These are phyloP conservation scores for Wickerhamomyces bovis DNA, from an alignment of 805 yeast genomes.

Conservation along the genomic window DNA sequence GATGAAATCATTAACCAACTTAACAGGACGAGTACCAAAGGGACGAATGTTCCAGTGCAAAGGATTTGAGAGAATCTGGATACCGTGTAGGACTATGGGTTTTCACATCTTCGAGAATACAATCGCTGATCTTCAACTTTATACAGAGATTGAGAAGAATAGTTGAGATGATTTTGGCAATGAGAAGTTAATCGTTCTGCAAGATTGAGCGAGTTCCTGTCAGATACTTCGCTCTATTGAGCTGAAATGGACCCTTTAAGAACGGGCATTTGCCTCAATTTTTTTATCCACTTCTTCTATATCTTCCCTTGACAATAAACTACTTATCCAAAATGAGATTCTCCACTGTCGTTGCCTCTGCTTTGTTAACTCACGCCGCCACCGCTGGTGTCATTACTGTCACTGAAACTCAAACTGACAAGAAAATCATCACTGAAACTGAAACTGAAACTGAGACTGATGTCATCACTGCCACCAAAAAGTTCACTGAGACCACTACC, in stretches of 20 bases:
- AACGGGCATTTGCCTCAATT: background rate
- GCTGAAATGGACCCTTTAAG: too few species aligned
- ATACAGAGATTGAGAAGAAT: background rate
- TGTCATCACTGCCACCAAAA: constrained; percentile 3
- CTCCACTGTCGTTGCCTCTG: background rate
- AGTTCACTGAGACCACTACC: background rate
- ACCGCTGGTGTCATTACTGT: constrained; percentile 1
- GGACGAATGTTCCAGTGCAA: too few species aligned
- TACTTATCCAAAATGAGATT: background rate
- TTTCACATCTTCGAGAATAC: too few species aligned
- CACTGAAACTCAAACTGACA: background rate
- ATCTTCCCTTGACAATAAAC: background rate
- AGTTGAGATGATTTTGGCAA: background rate
- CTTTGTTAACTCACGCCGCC: background rate
- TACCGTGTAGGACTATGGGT: too few species aligned
- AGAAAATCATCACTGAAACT: background rate
- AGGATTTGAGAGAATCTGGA: too few species aligned
- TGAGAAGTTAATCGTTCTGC: background rate
- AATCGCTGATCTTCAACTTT: background rate
- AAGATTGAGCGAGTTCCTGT: background rate
- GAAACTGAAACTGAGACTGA: background rate
- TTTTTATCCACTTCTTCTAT: background rate
- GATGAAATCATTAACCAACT: too few species aligned
- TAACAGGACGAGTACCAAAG: too few species aligned
- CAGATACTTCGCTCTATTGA: background rate